Base-by-base conservation (phyloP, 1,139 yeast genomes). In the Diutina sp. region DNA sequence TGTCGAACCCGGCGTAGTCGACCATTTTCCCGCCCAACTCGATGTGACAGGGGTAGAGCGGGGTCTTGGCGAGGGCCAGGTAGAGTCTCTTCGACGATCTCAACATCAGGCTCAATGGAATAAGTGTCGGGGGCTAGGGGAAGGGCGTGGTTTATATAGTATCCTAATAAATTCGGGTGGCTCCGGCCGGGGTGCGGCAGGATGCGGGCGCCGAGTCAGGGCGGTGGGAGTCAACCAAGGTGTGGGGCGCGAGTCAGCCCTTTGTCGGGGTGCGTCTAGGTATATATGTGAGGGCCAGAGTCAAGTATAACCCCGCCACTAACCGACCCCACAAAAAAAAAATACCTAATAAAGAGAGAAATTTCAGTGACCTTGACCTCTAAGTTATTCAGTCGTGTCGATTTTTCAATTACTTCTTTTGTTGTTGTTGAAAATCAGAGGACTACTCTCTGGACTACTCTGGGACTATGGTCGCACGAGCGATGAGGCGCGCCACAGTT, bases 1-100 rank as follows among this genome's bases (percentile, higher is more conserved):
- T 91, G 56, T 85, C 82, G 67, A 81, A 93, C 18, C 97, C 97
- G 32, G 98, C 98, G 71, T 89, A 93, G 51, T 93, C 95, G 3
- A 90, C 98, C 86, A 93, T 85, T 60, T 88, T 90, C 14, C 91
- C 99, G 6, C 91, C 93, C 55, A 83, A 74, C 59, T 81, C 80
- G 46, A 86, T 73, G 67, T 93, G 98, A 48, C 90, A 78, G 60
- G 86, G 90, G 67, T 86, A 82, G 55, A 93, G 77, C 5, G 98
- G 95, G 1, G 99, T 93, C 54, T 59, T 60, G 25, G 55, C 47
- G 46, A 61, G 60, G 18, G 56, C 54, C 16, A 21, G 18, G 53
- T 50, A 50, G 44, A 30, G 29, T 32, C 53, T 30, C 14, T n/a
- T 50, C 11, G 53, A 50, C 6, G 35, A 29, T 48, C 51, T 48